phyloP scores from a whole-genome alignment of 2,329 filamentous ascomycete genomes.

The Stenocarpella maydis region DNA sequence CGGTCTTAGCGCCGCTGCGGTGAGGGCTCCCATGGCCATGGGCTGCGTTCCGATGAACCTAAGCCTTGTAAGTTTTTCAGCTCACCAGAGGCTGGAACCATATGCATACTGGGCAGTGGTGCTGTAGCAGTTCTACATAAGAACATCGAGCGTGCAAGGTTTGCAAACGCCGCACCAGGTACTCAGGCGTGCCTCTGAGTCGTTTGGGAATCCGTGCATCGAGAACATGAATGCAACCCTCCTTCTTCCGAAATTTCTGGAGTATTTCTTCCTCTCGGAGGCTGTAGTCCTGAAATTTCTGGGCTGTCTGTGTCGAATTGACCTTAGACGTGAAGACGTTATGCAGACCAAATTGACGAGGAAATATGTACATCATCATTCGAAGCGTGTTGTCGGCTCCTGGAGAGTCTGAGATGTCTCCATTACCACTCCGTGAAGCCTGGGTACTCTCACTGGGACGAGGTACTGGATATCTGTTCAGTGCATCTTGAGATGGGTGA shows the following conservation, averaged over 20 bases:
- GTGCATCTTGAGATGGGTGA: conserved; percentile 66
- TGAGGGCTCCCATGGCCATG: conserved; percentile 5
- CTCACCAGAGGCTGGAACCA: conserved; percentile 17
- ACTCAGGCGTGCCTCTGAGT: conserved; percentile 68
- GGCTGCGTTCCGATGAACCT: conserved; percentile 18
- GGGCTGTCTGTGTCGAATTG: conserved; percentile 70
- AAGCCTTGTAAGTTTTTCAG: conserved; percentile 7
- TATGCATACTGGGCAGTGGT: conserved; percentile 77
- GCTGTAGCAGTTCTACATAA: conserved; percentile 77
- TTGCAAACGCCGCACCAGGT: conserved; percentile 74
- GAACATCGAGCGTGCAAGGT: conserved; percentile 77
- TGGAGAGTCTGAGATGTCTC: conserved; percentile 34
- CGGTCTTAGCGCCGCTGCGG: conserved; percentile 22
- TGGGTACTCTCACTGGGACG: conserved; percentile 30
- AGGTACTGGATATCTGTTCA: conserved; percentile 72
- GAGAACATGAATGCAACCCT: conserved; percentile 32
- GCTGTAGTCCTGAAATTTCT: conserved; percentile 85
- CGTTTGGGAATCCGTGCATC: conserved; percentile 65
- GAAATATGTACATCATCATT: conserved; percentile 93
- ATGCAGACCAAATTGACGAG: conserved; percentile 86
- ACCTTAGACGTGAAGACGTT: conserved; percentile 86
- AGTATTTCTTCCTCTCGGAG: conserved; percentile 83
- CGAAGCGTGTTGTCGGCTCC: conserved; percentile 68
- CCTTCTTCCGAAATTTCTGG: conserved; percentile 45
- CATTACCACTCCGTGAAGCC: background rate